Percentiles rank a stretch among this genome's conserved stretches.
Conservation (phyloP, 495 filamentous ascomycete genomes). For the Podospora conica region DNA sequence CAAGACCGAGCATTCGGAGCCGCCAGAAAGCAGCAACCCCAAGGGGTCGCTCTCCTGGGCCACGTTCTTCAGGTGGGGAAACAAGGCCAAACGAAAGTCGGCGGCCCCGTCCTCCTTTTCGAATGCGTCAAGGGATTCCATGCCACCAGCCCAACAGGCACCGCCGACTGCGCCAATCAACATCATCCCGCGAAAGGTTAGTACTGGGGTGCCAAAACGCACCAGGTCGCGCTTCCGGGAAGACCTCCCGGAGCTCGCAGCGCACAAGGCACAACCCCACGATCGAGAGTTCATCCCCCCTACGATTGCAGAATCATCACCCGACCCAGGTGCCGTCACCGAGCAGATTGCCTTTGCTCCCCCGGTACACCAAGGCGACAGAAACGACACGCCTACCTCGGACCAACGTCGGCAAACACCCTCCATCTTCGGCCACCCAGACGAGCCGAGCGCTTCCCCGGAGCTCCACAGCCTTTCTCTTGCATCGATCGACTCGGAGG, state of each 20-base stretch:
- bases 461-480: conserved; percentile 55
- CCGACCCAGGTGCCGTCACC: conserved; percentile 8
- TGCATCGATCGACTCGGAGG: conserved; percentile 85
- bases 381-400: conserved; percentile 45
- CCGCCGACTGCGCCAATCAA: conserved; percentile 27
- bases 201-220: conserved; percentile 52
- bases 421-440: conserved; percentile 36
- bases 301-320: conserved; percentile 21
- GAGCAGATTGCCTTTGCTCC: conserved; percentile 25
- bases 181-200: conserved; percentile 33
- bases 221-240: conserved; percentile 91
- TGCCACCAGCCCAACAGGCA: conserved; percentile 31
- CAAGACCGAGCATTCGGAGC: conserved; percentile 33
- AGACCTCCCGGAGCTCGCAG: conserved; percentile 76
- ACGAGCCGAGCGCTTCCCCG: conserved; percentile 37
- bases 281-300: conserved; percentile 43
- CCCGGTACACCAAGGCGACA: conserved; percentile 10
- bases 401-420: conserved; percentile 38
- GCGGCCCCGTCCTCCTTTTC: conserved; percentile 61
- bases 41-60: conserved; percentile 49
- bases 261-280: conserved; percentile 68
- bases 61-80: conserved; percentile 67
- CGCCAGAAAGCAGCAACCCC: conserved; percentile 35
- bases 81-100: conserved; percentile 51
- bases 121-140: conserved; percentile 80